Evolutionary conservation across 2,329 filamentous ascomycete species (phyloP).

Genomic region (Colletotrichum godetiae): DNA sequence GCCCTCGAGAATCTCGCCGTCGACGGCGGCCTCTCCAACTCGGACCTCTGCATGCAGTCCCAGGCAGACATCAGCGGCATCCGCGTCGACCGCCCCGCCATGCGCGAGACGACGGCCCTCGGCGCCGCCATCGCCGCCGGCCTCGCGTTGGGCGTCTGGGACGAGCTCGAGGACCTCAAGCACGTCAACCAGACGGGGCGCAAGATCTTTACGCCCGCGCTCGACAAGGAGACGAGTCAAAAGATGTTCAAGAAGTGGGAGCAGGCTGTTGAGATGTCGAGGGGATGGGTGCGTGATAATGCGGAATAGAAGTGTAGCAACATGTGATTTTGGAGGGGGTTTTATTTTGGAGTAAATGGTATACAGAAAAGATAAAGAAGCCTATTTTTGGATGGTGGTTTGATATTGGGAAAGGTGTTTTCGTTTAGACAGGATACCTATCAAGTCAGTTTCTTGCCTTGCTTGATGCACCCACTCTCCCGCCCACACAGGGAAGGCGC

Average conservation of each 20-base stretch:
- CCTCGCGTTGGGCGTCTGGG: slow-evolving; percentile 84
- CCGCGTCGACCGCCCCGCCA: slow-evolving; percentile 83
- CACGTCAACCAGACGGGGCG: slow-evolving; percentile 78
- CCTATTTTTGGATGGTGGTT: background rate
- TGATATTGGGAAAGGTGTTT: background rate
- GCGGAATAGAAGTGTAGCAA: background rate
- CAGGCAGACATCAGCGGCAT: slow-evolving; percentile 89
- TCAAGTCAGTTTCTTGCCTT: slow-evolving; percentile 10
- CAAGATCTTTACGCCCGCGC: slow-evolving; percentile 76
- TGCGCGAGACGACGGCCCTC: slow-evolving; percentile 91
- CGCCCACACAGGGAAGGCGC: background rate
- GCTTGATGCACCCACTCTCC: background rate
- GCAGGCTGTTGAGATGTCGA: slow-evolving; percentile 69
- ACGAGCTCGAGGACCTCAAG: slow-evolving; percentile 76
- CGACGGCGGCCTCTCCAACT: slow-evolving; percentile 91
- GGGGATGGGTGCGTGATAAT: slow-evolving; percentile 57
- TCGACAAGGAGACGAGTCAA: slow-evolving; percentile 55
- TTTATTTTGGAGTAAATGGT: slow-evolving; percentile 1
- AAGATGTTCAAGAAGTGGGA: slow-evolving; percentile 64
- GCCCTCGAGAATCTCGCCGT: slow-evolving; percentile 81
- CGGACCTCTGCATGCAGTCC: slow-evolving; percentile 89
- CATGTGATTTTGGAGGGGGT: background rate
- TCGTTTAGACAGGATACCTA: slow-evolving; percentile 26
- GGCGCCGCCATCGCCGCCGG: slow-evolving; percentile 91
- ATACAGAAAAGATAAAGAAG: slow-evolving; percentile 6